Conservation (phyloP, 805 yeast species). For the Spathaspora passalidarum region DNA sequence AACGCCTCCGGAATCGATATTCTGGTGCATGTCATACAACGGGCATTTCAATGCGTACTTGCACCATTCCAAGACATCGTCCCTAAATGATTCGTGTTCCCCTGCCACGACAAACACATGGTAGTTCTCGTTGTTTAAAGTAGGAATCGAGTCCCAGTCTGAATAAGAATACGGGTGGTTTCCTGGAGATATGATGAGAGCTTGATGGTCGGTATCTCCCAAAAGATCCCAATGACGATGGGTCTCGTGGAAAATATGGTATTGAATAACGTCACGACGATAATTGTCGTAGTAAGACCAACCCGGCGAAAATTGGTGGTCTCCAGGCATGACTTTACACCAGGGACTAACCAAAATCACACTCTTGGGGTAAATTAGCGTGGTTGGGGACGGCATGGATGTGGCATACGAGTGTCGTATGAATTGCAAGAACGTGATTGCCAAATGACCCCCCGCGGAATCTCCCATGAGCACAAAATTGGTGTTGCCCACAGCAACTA, state of each 20-base stretch:
- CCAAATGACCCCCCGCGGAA: constrained; percentile 42
- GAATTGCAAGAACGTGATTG: constrained; percentile 26
- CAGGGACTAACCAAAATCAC: constrained; percentile 35
- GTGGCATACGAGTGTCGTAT: constrained; percentile 15
- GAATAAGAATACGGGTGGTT: constrained; percentile 15
- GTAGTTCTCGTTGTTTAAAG: constrained; percentile 21
- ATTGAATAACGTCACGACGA: constrained; percentile 18
- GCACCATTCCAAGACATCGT: constrained; percentile 35
- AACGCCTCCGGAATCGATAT: constrained; percentile 18
- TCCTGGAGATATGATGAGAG: constrained; percentile 24
- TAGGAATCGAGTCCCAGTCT: constrained; percentile 34
- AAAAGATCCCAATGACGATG: constrained; percentile 13
- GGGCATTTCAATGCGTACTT: constrained; percentile 30
- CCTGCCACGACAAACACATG: constrained; percentile 34
- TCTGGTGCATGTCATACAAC: constrained; percentile 10
- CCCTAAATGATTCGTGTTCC: constrained; percentile 42
- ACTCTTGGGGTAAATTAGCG: constrained; percentile 27
- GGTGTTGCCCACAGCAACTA: constrained; percentile 19
- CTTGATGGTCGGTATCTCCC: constrained; percentile 13
- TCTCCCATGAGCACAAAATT: constrained; percentile 39
- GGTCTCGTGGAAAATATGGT: constrained; percentile 8
- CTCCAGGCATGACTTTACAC: constrained; percentile 28
- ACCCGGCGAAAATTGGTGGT: constrained; percentile 23
- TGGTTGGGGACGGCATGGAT: constrained; percentile 19
- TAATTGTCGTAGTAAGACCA: constrained; percentile 31